Evolutionary conservation across 257 asterid genomes (phyloP), one percentile per base, ranked within the genome.

Genomic region (Lavandula angustifolia): DNA sequence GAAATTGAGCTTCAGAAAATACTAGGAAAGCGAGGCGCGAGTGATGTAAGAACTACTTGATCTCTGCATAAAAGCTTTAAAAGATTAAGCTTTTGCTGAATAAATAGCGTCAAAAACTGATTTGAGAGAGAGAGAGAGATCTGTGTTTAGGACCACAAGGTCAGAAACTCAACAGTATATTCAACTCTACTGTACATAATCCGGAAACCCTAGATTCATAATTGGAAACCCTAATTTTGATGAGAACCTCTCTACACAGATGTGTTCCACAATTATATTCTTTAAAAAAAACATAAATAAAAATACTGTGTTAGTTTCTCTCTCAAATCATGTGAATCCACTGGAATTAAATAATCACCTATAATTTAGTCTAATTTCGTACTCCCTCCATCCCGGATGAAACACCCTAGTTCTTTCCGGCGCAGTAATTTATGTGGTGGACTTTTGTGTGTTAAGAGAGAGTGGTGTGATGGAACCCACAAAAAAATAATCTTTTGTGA

Each of bases 261-360:
- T 43, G 11, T 35, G 44, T 31, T 52, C 43, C 44, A 4, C 13
- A 14, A 32, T 7, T n/a, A 48, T 10, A 3, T 8, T 17, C 6
- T 37, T 2, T 0, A 1, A n/a, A 7, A 27, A 40, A 14, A 41
- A 27, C 10, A 5, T 33, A 13, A 18, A 14, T 2, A 31, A 13
- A 6, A 43, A 9, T 55, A 50, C 56, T 16, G 16, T 72, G n/a
- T 64, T 48, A 13, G 31, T 60, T 52, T 84, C 86, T 80, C 87
- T 80, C 79, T 75, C 82, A 69, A 61, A 80, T 77, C 72, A 73
- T 78, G 66, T 73, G 67, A 71, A 65, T 2, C 72, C 73, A 58
- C 67, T 64, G 74, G 68, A 51, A 48, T 77, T 79, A 60, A 70
- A 29, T 38, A 42, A 37, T 67, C 73, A 51, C 57, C 32, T 40